Percentiles rank a stretch among this genome's conserved stretches.
phyloP scores from a whole-genome alignment of 108 stramenopile species.

The Cyclostephanos tholiformis region DNA sequence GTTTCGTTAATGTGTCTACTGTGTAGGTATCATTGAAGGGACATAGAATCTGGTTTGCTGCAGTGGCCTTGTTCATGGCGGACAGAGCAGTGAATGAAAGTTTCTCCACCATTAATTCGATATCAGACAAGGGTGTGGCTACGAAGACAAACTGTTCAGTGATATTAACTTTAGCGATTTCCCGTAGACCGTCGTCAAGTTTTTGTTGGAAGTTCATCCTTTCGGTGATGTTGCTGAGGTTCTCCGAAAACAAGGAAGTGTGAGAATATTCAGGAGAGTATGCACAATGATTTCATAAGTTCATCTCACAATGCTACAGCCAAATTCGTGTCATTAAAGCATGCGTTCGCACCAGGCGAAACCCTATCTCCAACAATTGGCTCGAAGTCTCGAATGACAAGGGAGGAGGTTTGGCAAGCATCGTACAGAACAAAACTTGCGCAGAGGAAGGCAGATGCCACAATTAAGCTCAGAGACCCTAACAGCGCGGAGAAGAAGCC shows the following conservation, averaged over 20 bases:
- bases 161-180: slow-evolving; percentile 42
- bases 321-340: slow-evolving; percentile 52
- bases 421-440: slow-evolving; percentile 38
- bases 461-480: slow-evolving; percentile 25
- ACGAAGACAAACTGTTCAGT: slow-evolving; percentile 36
- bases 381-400: slow-evolving; percentile 48
- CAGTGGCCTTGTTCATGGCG: slow-evolving; percentile 36
- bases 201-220: slow-evolving; percentile 52
- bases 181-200: slow-evolving; percentile 42
- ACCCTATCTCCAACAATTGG: slow-evolving; percentile 51
- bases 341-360: slow-evolving; percentile 44
- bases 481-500: slow-evolving; percentile 45
- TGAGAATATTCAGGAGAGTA: background rate
- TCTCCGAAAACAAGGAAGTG: background rate
- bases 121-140: slow-evolving; percentile 29
- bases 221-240: slow-evolving; percentile 43
- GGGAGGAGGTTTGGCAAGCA: slow-evolving; percentile 33
- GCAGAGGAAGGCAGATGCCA: slow-evolving; percentile 36
- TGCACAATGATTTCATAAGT: background rate
- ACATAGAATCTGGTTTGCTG: slow-evolving; percentile 27
- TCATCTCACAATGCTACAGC: slow-evolving; percentile 39
- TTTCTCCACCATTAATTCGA: slow-evolving; percentile 36
- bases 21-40: slow-evolving; percentile 44
- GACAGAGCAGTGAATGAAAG: slow-evolving; percentile 29
- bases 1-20: slow-evolving; percentile 29